Evolutionary conservation across 1,284 basidiomycete genomes (phyloP).

Genomic region (Filobasidium uniguttulatum): DNA sequence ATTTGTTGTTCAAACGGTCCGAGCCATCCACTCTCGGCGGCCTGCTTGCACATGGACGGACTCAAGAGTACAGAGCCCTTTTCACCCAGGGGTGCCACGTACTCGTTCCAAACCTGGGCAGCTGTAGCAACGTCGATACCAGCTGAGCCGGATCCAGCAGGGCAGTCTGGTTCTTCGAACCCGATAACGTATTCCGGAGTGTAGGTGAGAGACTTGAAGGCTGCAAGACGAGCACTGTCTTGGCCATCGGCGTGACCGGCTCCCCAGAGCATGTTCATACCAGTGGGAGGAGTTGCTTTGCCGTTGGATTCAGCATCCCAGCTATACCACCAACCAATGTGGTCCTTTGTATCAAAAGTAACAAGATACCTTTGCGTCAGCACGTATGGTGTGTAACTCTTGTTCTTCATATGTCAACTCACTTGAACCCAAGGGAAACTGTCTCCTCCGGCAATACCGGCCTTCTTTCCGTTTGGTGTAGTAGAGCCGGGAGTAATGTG

Average conservation of each 20-base stretch:
- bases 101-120: conserved; percentile 28
- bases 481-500: conserved; percentile 13
- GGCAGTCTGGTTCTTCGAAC: conserved; percentile 37
- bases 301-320: conserved; percentile 20
- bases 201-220: conserved; percentile 26
- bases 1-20: conserved; percentile 23
- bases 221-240: conserved; percentile 25
- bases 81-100: conserved; percentile 25
- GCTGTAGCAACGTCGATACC: conserved; percentile 21
- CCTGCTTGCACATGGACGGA: conserved; percentile 35
- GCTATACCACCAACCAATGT: conserved; percentile 36
- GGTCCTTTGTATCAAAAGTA: conserved; percentile 14
- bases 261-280: conserved; percentile 36
- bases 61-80: conserved; percentile 27
- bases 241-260: conserved; percentile 21
- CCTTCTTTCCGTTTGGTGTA: conserved; percentile 30
- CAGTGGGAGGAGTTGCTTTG: conserved; percentile 14
- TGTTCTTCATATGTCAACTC: too few species aligned
- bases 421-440: conserved; percentile 17
- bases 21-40: conserved; percentile 27
- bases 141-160: conserved; percentile 18
- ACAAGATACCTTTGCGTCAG: too few species aligned
- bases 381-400: too few species aligned
- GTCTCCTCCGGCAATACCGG: conserved; percentile 30
- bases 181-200: conserved; percentile 31